Conservation (phyloP, 2,329 filamentous ascomycete species). For the Paraphoma chrysanthemicola region DNA sequence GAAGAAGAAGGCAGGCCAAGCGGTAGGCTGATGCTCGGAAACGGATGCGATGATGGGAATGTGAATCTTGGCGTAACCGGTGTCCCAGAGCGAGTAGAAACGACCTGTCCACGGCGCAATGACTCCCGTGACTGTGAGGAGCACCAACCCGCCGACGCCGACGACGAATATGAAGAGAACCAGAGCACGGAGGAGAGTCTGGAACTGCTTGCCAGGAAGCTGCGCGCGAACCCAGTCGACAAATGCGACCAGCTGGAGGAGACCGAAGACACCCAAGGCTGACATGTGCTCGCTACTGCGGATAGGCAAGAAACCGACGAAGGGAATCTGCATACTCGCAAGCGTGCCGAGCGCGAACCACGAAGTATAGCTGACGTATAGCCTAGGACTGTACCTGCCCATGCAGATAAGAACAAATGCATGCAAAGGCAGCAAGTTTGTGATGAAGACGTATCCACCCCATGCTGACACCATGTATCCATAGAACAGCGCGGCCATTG, state of each 20-base stretch:
- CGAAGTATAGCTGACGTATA: conserved; percentile 96
- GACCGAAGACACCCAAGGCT: conserved; percentile 91
- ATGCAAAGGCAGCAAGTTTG: conserved; percentile 93
- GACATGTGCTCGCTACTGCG: conserved; percentile 99
- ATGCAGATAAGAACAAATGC: conserved; percentile 94
- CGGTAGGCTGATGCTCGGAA: conserved; percentile 97
- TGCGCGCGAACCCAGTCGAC: conserved; percentile 90
- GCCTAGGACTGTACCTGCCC: conserved; percentile 90
- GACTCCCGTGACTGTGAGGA: conserved; percentile 83
- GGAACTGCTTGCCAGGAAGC: conserved; percentile 90
- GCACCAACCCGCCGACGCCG: conserved; percentile 76
- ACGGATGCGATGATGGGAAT: conserved; percentile 99
- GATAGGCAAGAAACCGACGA: conserved; percentile 95
- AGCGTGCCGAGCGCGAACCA: conserved; percentile 97
- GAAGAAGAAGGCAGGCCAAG: conserved; percentile 99
- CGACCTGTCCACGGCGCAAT: conserved; percentile 98
- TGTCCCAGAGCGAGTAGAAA: conserved; percentile 99
- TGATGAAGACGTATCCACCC: conserved; percentile 99
- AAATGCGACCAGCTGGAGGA: conserved; percentile 91
- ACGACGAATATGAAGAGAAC: conserved; percentile 77
- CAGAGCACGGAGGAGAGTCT: conserved; percentile 81
- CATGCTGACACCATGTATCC: conserved; percentile 99
- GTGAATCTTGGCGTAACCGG: conserved; percentile 97
- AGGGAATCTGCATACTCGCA: conserved; percentile 99
- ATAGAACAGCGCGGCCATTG: conserved; percentile 92